A percentile compares a stretch with the other conserved stretches of the same genome.
Conservation (phyloP, 495 filamentous ascomycete species). For the Talaromyces liani region DNA sequence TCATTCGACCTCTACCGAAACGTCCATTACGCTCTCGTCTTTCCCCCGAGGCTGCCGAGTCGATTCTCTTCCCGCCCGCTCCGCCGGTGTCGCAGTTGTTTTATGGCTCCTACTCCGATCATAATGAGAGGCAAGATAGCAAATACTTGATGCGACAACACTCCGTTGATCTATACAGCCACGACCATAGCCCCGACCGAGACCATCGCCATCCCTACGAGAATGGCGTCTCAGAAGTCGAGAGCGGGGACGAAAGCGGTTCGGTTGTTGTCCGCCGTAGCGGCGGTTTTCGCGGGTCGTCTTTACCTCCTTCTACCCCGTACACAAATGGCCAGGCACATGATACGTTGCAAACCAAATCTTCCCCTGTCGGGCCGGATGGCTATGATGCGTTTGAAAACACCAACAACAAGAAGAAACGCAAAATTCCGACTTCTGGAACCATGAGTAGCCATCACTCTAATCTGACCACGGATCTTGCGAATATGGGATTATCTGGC, state of each 20-base stretch:
- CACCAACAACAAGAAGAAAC: constrained; percentile 98
- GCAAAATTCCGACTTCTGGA: constrained; percentile 90
- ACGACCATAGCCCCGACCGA: constrained; percentile 43
- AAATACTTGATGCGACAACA: constrained; percentile 39
- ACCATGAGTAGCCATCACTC: constrained; percentile 56
- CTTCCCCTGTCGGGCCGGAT: constrained; percentile 47
- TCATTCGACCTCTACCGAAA: constrained; percentile 89
- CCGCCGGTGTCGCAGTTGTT: constrained; percentile 65
- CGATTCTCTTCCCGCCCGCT: constrained; percentile 71
- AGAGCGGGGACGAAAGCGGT: constrained; percentile 40
- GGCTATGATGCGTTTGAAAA: constrained; percentile 98
- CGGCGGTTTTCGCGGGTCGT: constrained; percentile 34
- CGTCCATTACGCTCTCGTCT: constrained; percentile 77
- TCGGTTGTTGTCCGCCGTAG: constrained; percentile 39
- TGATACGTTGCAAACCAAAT: constrained; percentile 24
- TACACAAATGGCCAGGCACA: constrained; percentile 20
- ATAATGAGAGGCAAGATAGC: constrained; percentile 32
- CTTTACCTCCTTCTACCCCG: constrained; percentile 26
- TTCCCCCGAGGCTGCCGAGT: constrained; percentile 72
- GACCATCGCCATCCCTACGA: constrained; percentile 30
- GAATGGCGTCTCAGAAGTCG: constrained; percentile 28
- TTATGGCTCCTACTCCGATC: constrained; percentile 56
- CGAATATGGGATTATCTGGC: constrained; percentile 51
- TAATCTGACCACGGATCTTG: constrained; percentile 52
- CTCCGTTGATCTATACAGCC: constrained; percentile 22